phyloP scores from a whole-genome alignment of 2,329 filamentous ascomycete species.

The Tricladium varicosporioides region DNA sequence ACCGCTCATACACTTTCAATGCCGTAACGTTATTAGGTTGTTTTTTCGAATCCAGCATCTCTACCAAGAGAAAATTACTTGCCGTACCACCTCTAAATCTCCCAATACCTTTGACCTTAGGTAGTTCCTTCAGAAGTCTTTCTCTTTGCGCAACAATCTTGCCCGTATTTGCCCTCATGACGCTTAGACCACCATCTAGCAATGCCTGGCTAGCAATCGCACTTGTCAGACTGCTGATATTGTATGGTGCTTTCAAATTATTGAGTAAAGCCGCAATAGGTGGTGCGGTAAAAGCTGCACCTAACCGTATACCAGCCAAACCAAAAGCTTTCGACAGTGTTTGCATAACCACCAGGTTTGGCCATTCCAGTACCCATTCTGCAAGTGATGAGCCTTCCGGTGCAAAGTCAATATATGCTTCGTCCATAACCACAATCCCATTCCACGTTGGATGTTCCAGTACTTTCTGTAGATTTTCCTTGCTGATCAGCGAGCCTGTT shows the following conservation, averaged over 20 bases:
- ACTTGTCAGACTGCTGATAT: slow-evolving; percentile 85
- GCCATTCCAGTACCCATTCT: slow-evolving; percentile 88
- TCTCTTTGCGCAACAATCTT: slow-evolving; percentile 74
- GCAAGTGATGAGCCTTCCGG: slow-evolving; percentile 76
- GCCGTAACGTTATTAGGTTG: slow-evolving; percentile 78
- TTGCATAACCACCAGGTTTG: slow-evolving; percentile 96
- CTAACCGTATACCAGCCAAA: slow-evolving; percentile 87
- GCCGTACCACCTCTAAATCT: slow-evolving; percentile 74
- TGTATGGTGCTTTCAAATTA: slow-evolving; percentile 93
- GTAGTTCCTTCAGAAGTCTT: slow-evolving; percentile 71
- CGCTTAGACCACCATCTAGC: slow-evolving; percentile 60
- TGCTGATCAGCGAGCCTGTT: slow-evolving; percentile 75
- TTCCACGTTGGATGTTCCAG: slow-evolving; percentile 92
- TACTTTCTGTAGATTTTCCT: slow-evolving; percentile 69
- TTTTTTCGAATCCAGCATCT: slow-evolving; percentile 74
- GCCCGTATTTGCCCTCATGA: slow-evolving; percentile 71
- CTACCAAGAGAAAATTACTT: slow-evolving; percentile 87
- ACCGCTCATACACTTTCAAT: slow-evolving; percentile 73
- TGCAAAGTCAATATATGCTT: slow-evolving; percentile 96
- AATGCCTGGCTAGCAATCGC: slow-evolving; percentile 76
- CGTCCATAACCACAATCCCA: slow-evolving; percentile 87
- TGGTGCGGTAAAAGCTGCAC: slow-evolving; percentile 75
- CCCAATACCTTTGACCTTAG: slow-evolving; percentile 74
- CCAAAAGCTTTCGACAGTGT: slow-evolving; percentile 98
- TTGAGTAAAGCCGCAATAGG: slow-evolving; percentile 80